Evolutionary conservation across 106 monocot genomes (phyloP).

Genomic region (Dendrobium nobile): DNA sequence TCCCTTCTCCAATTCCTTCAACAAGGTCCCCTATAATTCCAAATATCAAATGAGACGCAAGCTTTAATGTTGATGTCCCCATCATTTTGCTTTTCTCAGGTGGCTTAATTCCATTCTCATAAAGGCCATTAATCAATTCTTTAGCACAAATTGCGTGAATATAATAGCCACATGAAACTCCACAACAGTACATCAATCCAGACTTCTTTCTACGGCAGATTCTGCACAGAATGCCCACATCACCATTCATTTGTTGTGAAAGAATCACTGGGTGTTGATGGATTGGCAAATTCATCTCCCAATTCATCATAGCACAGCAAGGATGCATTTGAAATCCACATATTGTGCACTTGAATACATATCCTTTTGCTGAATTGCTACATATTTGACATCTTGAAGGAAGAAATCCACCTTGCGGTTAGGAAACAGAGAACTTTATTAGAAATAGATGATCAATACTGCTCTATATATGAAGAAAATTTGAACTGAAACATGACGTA

Average conservation of each 20-base stretch:
- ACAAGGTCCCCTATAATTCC: slow-evolving; percentile 51
- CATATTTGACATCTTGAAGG: slow-evolving; percentile 55
- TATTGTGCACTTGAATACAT: slow-evolving; percentile 37
- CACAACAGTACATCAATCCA: slow-evolving; percentile 44
- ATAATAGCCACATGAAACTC: slow-evolving; percentile 26
- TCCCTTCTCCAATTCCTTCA: slow-evolving; percentile 82
- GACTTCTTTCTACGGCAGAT: slow-evolving; percentile 33
- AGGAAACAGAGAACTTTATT: no score
- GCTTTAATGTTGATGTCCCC: slow-evolving; percentile 23
- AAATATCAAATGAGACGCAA: slow-evolving; percentile 35
- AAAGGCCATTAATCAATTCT: slow-evolving; percentile 54
- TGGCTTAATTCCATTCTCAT: slow-evolving; percentile 32
- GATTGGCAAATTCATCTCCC: slow-evolving; percentile 38
- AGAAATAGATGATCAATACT: no score
- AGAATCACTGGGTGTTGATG: slow-evolving; percentile 40
- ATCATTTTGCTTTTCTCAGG: slow-evolving; percentile 36
- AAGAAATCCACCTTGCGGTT: slow-evolving; percentile 27
- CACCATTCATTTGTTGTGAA: slow-evolving; percentile 4
- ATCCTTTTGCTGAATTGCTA: slow-evolving; percentile 46
- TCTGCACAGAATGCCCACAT: slow-evolving; percentile 18
- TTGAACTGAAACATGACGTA: no score
- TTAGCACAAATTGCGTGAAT: slow-evolving; percentile 23
- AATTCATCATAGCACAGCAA: slow-evolving; percentile 41
- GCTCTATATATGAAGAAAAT: no score
- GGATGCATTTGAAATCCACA: slow-evolving; percentile 73